Percentiles rank a stretch among this genome's conserved stretches.
Evolutionary conservation across 2,329 filamentous ascomycete genomes (phyloP).

Genomic region (Periglandula ipomoeae): DNA sequence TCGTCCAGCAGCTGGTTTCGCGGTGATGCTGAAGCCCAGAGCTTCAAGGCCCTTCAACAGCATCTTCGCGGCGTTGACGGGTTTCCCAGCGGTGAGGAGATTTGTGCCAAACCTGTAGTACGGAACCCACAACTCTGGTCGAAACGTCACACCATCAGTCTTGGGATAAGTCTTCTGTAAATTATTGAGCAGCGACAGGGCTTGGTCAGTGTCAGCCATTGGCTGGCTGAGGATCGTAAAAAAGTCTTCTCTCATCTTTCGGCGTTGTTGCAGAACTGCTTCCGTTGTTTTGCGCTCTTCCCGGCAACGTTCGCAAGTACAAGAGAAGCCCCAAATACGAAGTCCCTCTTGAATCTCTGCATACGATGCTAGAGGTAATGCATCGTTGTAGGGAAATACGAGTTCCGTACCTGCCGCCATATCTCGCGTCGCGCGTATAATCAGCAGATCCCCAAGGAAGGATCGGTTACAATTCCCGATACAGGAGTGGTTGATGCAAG

Average conservation of each 20-base stretch:
- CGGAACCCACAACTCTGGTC: background rate
- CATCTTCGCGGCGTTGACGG: background rate
- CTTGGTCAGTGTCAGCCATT: background rate
- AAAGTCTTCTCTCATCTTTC: background rate
- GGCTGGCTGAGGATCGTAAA: background rate
- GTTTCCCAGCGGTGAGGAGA: background rate
- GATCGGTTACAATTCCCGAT: constrained; percentile 32
- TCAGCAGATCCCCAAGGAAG: constrained; percentile 46
- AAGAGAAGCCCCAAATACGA: background rate
- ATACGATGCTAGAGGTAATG: background rate
- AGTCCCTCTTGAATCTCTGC: background rate
- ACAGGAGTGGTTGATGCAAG: constrained; percentile 46
- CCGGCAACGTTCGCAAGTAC: background rate
- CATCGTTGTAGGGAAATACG: constrained; percentile 15
- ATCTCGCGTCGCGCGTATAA: constrained; percentile 36
- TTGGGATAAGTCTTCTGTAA: background rate
- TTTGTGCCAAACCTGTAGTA: background rate
- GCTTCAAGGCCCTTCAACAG: background rate
- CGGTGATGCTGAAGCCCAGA: background rate
- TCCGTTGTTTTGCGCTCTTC: background rate
- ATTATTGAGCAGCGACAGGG: background rate
- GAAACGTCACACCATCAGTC: background rate
- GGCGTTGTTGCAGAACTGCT: background rate
- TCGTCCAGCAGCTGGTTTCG: background rate
- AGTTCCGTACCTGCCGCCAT: constrained; percentile 37